Evolutionary conservation across 305 asterid genomes (phyloP).

Genomic region (Solanum chacoense): DNA sequence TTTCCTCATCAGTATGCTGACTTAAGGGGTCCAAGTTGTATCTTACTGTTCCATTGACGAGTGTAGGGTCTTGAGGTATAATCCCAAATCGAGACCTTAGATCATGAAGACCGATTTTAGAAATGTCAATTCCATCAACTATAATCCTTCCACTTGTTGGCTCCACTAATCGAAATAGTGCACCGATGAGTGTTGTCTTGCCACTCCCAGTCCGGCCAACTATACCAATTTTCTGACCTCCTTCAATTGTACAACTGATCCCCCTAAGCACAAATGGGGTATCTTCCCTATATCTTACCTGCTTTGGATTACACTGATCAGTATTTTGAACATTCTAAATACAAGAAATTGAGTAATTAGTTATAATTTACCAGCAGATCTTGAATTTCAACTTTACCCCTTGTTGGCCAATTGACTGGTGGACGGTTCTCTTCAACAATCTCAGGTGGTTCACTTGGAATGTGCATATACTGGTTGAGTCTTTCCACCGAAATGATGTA

Average conservation of each 20-base stretch:
- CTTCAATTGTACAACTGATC: slow-evolving; percentile 67
- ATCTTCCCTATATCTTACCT: slow-evolving; percentile 64
- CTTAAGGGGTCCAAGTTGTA: slow-evolving; percentile 79
- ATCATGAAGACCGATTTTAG: slow-evolving; percentile 73
- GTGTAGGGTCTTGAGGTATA: slow-evolving; percentile 98
- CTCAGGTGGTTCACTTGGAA: slow-evolving; percentile 66
- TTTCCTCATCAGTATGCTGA: slow-evolving; percentile 54
- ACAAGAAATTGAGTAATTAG: not conserved
- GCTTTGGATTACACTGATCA: slow-evolving; percentile 5
- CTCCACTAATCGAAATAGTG: slow-evolving; percentile 80
- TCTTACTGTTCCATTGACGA: slow-evolving; percentile 81
- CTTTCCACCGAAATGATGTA: slow-evolving; percentile 36
- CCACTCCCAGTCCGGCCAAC: slow-evolving; percentile 98
- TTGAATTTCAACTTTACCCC: slow-evolving; percentile 74
- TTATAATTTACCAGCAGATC: slow-evolving; percentile 42
- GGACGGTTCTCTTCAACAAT: slow-evolving; percentile 55
- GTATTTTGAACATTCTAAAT: not conserved
- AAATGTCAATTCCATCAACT: slow-evolving; percentile 73
- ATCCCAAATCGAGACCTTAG: slow-evolving; percentile 82
- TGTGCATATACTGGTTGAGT: slow-evolving; percentile 43
- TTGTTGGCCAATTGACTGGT: slow-evolving; percentile 56
- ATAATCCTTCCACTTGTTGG: slow-evolving; percentile 72
- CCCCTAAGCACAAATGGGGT: slow-evolving; percentile 80
- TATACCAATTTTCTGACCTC: slow-evolving; percentile 76
- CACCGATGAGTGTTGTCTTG: slow-evolving; percentile 84